Base-by-base conservation (phyloP, 2,329 filamentous ascomycete genomes). In the Colletotrichum endophyticum region DNA sequence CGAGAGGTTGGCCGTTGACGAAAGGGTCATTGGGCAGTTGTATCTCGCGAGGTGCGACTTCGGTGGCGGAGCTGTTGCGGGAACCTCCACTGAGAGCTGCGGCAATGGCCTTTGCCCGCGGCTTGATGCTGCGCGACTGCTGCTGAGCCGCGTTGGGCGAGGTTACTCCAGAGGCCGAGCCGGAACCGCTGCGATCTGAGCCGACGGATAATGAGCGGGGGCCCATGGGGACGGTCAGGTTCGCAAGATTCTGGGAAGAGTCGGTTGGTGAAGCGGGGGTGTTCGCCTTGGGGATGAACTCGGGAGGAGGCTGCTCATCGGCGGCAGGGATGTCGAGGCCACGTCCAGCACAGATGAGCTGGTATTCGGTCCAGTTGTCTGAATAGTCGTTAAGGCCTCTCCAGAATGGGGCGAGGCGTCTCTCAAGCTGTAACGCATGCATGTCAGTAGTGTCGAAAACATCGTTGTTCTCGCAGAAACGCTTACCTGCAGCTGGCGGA, bases 401-500 rank as follows among this genome's bases (percentile, higher is more conserved):
- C 96, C 96, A 99, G 84, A 99, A 99, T 0, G 97, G 97, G 57
- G 97, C 97, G 77, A 99, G 86, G 78, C 94, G 93, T 80, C 97
- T 92, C 85, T 99, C 97, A 83, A 99, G 96, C 96, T 99, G 78
- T 13, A 12, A 22, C 3, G 15, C 13, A 28, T 3, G 12, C 7
- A n/a, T 64, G 27, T 77, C 27, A 66, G 61, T 13, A 30, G 19
- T 28, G 36, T 64, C 57, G 34, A 57, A 13, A 11, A 53, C 15
- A 15, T 3, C 19, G 34, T 81, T 87, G 82, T 90, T 27, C 12
- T 13, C 8, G 32, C n/a, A n/a, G 25, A 25, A 5, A 7, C 7
- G 27, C 67, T 66, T 57, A 98, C 96, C 93, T 97, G 96, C 72
- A 99, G 87, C 84, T 98, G 96, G 79, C 97, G 92, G 72, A 99